These are phyloP conservation scores for Penicillium sp. DNA, from an alignment of 2,329 filamentous ascomycete species.

Conservation along the genomic window DNA sequence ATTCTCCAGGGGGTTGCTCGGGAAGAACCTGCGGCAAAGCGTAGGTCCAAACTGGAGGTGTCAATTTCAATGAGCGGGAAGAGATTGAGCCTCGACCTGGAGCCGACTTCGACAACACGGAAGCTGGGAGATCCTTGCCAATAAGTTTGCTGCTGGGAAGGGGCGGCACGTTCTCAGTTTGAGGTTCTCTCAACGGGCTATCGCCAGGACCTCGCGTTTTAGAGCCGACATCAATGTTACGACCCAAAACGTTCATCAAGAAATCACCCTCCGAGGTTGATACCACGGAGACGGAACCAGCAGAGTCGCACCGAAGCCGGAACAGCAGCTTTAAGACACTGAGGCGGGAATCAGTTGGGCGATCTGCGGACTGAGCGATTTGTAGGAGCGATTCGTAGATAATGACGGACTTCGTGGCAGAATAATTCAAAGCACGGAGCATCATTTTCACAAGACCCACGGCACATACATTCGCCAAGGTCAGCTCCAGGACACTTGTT, in stretches of 20 bases:
- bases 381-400: slow-evolving; percentile 65
- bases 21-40: slow-evolving; percentile 55
- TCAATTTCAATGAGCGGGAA: slow-evolving; percentile 37
- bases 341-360: slow-evolving; percentile 68
- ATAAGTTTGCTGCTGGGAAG: slow-evolving; percentile 30
- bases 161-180: slow-evolving; percentile 37
- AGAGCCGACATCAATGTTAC: slow-evolving; percentile 57
- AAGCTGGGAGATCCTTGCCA: slow-evolving; percentile 32
- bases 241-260: slow-evolving; percentile 70
- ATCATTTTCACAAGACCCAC: slow-evolving; percentile 75
- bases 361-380: slow-evolving; percentile 61
- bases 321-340: slow-evolving; percentile 78
- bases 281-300: slow-evolving; percentile 72
- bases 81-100: slow-evolving; percentile 34
- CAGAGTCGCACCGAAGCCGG: slow-evolving; percentile 78
- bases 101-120: slow-evolving; percentile 31
- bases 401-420: slow-evolving; percentile 63
- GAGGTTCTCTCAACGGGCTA: slow-evolving; percentile 39
- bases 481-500: slow-evolving; percentile 32
- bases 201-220: slow-evolving; percentile 43
- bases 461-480: slow-evolving; percentile 63
- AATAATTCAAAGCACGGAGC: slow-evolving; percentile 67
- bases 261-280: slow-evolving; percentile 69
- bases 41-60: slow-evolving; percentile 58
- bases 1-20: slow-evolving; percentile 50